Percentiles rank a stretch among this genome's conserved stretches.
Evolutionary conservation across 148 eudicot species (phyloP).

Genomic region (Arctostaphylos glauca): DNA sequence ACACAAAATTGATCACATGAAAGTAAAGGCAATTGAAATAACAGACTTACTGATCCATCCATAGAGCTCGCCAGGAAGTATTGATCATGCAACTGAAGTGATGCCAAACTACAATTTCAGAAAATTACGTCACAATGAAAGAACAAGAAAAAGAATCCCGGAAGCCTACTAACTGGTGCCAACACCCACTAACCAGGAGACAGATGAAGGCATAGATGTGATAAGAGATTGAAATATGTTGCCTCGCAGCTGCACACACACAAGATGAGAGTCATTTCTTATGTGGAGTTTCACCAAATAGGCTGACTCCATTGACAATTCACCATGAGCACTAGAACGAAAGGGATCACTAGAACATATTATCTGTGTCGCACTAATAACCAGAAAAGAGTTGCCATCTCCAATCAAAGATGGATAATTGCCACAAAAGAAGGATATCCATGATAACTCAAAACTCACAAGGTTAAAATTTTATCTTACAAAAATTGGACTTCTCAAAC

Average conservation of each 20-base stretch:
- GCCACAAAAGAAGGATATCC: neutral
- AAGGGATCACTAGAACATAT: neutral
- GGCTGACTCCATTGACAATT: neutral
- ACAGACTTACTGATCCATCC: conserved; percentile 84
- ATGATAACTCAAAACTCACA: neutral
- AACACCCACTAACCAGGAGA: conserved; percentile 57
- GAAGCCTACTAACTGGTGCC: neutral
- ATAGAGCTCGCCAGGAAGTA: conserved; percentile 82
- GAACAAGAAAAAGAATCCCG: neutral
- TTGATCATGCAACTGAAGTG: conserved; percentile 65
- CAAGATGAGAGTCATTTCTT: neutral
- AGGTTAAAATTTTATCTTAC: neutral
- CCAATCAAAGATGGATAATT: neutral
- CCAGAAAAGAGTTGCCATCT: conserved; percentile 5
- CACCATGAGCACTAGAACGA: neutral
- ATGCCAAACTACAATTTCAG: conserved; percentile 53
- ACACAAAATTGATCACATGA: neutral
- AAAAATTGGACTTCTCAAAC: neutral
- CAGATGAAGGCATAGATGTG: conserved; percentile 64
- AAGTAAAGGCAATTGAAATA: neutral
- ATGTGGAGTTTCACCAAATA: neutral
- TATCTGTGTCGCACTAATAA: neutral
- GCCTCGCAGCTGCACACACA: conserved; percentile 55
- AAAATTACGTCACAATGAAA: neutral
- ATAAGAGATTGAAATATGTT: conserved; percentile 34